Percentiles rank a stretch among this genome's conserved stretches.
These are phyloP conservation scores for Ophiostoma novo-ulmi DNA, from an alignment of 2,329 filamentous ascomycete species.

Conservation along the genomic window DNA sequence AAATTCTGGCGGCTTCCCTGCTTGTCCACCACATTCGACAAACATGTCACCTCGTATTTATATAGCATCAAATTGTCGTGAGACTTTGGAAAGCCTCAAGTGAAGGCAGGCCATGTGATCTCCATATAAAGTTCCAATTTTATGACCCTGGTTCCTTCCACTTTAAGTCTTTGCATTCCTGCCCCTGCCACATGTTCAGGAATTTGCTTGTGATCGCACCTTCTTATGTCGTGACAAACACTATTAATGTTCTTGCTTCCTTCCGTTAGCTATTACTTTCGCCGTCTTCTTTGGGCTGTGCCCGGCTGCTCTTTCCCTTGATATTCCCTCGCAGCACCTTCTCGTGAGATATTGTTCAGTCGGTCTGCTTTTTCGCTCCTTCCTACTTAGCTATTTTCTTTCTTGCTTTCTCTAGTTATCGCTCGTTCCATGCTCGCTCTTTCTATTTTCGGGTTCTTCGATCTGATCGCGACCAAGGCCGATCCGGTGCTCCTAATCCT, in stretches of 20 bases:
- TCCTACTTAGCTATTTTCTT: neutral
- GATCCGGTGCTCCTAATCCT: neutral
- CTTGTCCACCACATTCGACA: neutral
- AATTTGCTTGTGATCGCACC: slow-evolving; percentile 3
- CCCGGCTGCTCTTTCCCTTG: neutral
- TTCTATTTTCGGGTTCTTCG: neutral
- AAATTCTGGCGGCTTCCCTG: neutral
- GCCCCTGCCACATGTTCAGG: neutral
- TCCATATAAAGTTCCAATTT: neutral
- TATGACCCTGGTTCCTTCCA: neutral
- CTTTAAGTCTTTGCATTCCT: neutral
- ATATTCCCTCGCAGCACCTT: neutral
- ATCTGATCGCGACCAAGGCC: neutral
- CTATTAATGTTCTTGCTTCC: neutral
- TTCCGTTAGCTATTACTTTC: slow-evolving; percentile 10
- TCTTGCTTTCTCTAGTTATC: neutral
- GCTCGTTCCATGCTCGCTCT: neutral
- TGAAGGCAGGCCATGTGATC: neutral
- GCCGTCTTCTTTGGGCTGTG: neutral
- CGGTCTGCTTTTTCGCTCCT: neutral
- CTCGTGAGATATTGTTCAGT: no score
- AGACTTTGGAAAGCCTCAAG: neutral
- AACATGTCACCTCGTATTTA: neutral
- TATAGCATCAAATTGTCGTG: neutral
- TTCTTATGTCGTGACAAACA: neutral